phyloP scores from a whole-genome alignment of 306 rosid genomes.

The Ormosia semicastrata region DNA sequence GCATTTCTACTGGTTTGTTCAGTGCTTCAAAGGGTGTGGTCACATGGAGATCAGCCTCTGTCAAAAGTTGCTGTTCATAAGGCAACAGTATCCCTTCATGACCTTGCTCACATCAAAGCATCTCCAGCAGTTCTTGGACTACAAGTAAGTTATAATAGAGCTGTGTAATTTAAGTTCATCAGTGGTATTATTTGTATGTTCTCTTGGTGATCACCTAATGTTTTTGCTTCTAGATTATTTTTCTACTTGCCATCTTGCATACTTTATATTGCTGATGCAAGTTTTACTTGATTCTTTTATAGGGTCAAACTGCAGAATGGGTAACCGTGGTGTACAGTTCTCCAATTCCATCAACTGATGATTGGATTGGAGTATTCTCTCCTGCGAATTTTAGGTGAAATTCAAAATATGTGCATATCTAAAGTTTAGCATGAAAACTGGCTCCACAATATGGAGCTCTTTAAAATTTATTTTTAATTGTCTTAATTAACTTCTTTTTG shows the following conservation, averaged over 20 bases:
- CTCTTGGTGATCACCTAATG: background rate
- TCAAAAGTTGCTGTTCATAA: constrained; percentile 58
- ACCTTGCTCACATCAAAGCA: constrained; percentile 56
- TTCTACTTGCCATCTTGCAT: background rate
- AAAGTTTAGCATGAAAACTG: background rate
- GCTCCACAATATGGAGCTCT: background rate
- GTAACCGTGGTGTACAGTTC: constrained; percentile 52
- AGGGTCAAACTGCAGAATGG: constrained; percentile 75
- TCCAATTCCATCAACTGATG: constrained; percentile 72
- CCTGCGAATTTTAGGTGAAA: constrained; percentile 80
- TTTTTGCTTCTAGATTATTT: background rate
- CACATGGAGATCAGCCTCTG: constrained; percentile 74
- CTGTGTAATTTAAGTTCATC: background rate
- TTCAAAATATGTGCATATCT: background rate
- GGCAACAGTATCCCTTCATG: constrained; percentile 50
- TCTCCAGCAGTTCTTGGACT: constrained; percentile 61
- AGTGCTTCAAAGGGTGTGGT: constrained; percentile 35
- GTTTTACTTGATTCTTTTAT: constrained; percentile 16
- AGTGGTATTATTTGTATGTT: background rate
- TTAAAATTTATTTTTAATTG: background rate
- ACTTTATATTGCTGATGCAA: background rate
- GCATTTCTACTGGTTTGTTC: constrained; percentile 41
- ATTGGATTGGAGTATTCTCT: constrained; percentile 91
- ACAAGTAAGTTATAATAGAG: constrained; percentile 42
- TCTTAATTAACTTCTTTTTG: background rate